phyloP scores from a whole-genome alignment of 2,329 filamentous ascomycete genomes.

The Cercospora canescens region DNA sequence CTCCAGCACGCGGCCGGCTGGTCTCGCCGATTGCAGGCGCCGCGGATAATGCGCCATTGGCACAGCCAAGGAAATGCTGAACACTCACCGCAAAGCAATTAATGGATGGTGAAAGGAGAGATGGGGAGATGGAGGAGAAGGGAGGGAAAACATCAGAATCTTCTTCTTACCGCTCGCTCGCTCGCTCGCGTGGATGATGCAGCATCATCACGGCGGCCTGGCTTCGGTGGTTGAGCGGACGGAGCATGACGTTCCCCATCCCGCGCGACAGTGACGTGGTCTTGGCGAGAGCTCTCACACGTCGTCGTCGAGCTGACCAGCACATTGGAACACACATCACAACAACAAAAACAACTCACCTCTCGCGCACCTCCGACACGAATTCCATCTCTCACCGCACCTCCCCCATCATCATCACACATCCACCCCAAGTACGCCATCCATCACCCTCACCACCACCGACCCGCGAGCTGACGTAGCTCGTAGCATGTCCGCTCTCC shows the following conservation, averaged over 20 bases:
- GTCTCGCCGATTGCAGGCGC: constrained; percentile 1
- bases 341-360: constrained; percentile 9
- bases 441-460: background rate
- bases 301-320: background rate
- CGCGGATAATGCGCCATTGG: background rate
- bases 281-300: constrained; percentile 10
- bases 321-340: background rate
- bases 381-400: background rate
- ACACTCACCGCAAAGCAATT: background rate
- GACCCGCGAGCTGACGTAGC: background rate
- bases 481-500: constrained; percentile 31
- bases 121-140: background rate
- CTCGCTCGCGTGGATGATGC: constrained; percentile 2
- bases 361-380: background rate
- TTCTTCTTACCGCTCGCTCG: constrained; percentile 4
- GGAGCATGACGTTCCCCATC: background rate
- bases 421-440: background rate
- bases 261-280: background rate
- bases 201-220: background rate
- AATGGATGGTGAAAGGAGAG: background rate
- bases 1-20: background rate
- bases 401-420: background rate
- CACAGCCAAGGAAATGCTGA: background rate
- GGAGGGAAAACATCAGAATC: background rate
- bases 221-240: constrained; percentile 2